Evolutionary conservation across 1,139 yeast genomes (phyloP).

Genomic region (Taiozyma onychis): DNA sequence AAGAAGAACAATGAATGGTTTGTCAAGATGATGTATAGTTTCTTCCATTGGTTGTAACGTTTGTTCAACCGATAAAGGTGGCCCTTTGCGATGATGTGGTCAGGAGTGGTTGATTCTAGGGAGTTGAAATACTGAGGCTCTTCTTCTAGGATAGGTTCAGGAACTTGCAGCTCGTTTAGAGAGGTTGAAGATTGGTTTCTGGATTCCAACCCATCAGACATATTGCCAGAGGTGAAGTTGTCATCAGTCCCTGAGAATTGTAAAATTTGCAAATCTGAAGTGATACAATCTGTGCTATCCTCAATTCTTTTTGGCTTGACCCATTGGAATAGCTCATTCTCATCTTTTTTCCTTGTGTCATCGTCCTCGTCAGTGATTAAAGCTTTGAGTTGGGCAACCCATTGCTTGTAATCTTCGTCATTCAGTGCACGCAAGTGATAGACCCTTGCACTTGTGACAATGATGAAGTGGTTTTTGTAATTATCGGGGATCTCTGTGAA

Average conservation of each 20-base stretch:
- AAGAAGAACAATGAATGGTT: conserved; percentile 36
- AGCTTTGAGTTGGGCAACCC: conserved; percentile 33
- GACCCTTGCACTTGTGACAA: conserved; percentile 29
- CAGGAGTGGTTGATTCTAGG: conserved; percentile 23
- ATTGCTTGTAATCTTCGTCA: conserved; percentile 31
- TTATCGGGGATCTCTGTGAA: conserved; percentile 35
- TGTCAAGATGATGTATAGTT: conserved; percentile 39
- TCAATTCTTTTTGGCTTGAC: conserved; percentile 3
- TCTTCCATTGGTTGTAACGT: conserved; percentile 44
- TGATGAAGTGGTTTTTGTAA: conserved; percentile 32
- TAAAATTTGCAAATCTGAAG: conserved; percentile 10
- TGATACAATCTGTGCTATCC: not conserved
- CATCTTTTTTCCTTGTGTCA: not conserved
- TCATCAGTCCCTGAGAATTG: conserved; percentile 24
- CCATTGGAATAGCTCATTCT: not conserved
- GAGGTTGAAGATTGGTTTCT: not conserved
- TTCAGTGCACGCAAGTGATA: conserved; percentile 39
- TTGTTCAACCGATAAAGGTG: conserved; percentile 35
- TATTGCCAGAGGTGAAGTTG: conserved; percentile 28
- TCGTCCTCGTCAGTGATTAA: conserved; percentile 1
- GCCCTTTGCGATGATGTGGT: conserved; percentile 39
- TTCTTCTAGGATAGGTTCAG: conserved; percentile 15
- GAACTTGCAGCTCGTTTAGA: not conserved
- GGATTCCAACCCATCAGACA: conserved; percentile 20
- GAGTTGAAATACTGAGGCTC: conserved; percentile 16